Evolutionary conservation across 192 early-diverging fungal genomes (phyloP), one percentile per base, ranked within the genome.

Genomic region (Podila epicladia): DNA sequence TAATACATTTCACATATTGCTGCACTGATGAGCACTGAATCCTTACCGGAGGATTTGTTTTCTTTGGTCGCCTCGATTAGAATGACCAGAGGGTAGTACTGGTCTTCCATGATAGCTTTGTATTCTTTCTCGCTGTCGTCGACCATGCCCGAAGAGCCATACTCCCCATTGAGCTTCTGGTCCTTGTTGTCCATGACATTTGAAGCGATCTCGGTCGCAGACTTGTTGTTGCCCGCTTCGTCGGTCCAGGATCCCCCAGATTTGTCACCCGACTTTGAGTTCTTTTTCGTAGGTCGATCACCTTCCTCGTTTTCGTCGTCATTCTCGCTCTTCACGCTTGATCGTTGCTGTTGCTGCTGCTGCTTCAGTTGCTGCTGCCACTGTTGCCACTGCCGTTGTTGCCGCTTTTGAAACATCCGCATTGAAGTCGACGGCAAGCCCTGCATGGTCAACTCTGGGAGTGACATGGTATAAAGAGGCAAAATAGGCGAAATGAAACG

Each of bases 31-130:
- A 45, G 3, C 8, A 15, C 3, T 17, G 41, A 45, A 4, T 11
- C 63, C 41, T 71, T 71, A 65, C 77, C 77, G 20, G 70, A 38
- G 0, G 71, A 61, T 5, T 69, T 80, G 63, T 73, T 72, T 63
- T 73, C 66, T 28, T 80, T 69, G 24, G 71, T 69, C 3, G 77
- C 61, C 33, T 73, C 71, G 17, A 80, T 80, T 20, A 80, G 33
- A 24, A 80, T 73, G 57, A 80, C 77, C 4, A 80, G 50, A 4
- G 77, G 77, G 13, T 73, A 80, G 31, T 80, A 80, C 67, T 80
- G 77, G 32, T 80, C 77, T 22, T 80, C 77, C 77, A 80, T 80
- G 24, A 80, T 80, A 48, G 71, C 62, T n/a, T 73, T 80, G 58
- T 61, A 69, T 0, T n/a, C 60, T 24, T 72, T 62, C 9, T 69